These are phyloP conservation scores for Vigna hirtella DNA, from an alignment of 306 rosid species.

Conservation along the genomic window DNA sequence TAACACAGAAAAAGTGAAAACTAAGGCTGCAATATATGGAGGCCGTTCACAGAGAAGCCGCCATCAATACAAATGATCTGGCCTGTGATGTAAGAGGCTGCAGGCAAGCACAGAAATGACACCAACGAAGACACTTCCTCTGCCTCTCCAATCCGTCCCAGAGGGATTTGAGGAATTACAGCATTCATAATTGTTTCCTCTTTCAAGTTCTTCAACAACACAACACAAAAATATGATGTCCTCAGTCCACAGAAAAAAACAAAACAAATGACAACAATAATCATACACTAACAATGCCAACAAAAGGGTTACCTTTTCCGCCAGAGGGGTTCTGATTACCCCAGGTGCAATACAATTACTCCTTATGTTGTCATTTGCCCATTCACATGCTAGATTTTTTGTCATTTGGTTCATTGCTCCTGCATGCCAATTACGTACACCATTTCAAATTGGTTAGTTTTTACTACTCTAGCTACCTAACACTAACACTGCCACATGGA, in stretches of 20 bases:
- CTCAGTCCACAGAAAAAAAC: no score
- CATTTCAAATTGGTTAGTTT: no score
- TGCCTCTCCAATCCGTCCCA: background rate
- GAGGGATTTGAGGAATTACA: background rate
- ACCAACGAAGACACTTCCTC: background rate
- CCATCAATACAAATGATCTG: background rate
- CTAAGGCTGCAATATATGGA: background rate
- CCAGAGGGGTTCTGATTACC: conserved; percentile 45
- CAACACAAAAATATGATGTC: no score
- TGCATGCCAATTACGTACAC: conserved; percentile 3
- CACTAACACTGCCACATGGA: no score
- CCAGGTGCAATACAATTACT: conserved; percentile 66
- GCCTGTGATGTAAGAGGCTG: background rate
- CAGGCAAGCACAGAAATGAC: background rate
- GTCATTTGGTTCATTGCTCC: conserved; percentile 64
- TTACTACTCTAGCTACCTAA: no score
- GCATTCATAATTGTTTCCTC: no score
- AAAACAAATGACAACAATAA: no score
- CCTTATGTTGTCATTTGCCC: conserved; percentile 71
- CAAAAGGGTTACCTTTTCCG: conserved; percentile 18
- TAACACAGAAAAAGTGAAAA: no score
- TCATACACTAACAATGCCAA: no score
- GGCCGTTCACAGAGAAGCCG: background rate
- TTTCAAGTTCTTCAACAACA: no score
- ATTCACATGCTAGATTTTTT: conserved; percentile 62